Percentiles rank a stretch among this genome's conserved stretches.
These are phyloP conservation scores for Cryptosporidium baileyi DNA, from an alignment of 169 alveolate genomes.

Conservation along the genomic window DNA sequence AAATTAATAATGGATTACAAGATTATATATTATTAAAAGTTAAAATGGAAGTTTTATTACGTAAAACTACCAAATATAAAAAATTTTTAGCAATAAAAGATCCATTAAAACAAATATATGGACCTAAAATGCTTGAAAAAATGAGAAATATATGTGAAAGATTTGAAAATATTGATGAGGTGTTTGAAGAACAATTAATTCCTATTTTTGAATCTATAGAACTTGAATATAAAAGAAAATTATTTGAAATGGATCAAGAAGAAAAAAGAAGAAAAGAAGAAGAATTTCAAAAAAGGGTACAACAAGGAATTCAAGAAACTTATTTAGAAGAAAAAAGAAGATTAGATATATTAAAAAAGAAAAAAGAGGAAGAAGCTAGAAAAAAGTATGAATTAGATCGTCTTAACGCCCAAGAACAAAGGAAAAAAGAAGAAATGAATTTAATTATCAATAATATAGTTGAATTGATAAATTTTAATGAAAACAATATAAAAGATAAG, in stretches of 20 bases:
- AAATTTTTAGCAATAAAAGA: constrained; percentile 37
- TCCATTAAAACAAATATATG: constrained; percentile 42
- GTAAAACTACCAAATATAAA: constrained; percentile 20
- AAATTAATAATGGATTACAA: not conserved
- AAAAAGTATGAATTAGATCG: constrained; percentile 16
- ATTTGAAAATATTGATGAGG: constrained; percentile 25
- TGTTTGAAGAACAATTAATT: constrained; percentile 40
- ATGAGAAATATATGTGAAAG: constrained; percentile 40
- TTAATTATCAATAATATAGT: not conserved
- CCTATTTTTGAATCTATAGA: constrained; percentile 26
- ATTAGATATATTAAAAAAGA: not conserved
- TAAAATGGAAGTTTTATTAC: constrained; percentile 18
- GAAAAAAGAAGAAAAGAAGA: constrained; percentile 35
- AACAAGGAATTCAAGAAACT: constrained; percentile 51
- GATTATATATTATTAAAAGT: constrained; percentile 15
- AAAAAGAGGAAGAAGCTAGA: not conserved
- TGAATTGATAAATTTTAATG: not conserved
- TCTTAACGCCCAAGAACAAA: not conserved
- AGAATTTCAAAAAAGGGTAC: constrained; percentile 8
- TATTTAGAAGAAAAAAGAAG: constrained; percentile 43
- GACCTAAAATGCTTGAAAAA: constrained; percentile 64
- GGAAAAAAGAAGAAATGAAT: not conserved
- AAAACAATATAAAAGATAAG: not conserved
- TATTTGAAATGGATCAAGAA: constrained; percentile 7
- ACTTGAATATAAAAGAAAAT: not conserved